Evolutionary conservation across 1,139 yeast species (phyloP), one percentile per base, ranked within the genome.

Genomic region (Pichia sp.): DNA sequence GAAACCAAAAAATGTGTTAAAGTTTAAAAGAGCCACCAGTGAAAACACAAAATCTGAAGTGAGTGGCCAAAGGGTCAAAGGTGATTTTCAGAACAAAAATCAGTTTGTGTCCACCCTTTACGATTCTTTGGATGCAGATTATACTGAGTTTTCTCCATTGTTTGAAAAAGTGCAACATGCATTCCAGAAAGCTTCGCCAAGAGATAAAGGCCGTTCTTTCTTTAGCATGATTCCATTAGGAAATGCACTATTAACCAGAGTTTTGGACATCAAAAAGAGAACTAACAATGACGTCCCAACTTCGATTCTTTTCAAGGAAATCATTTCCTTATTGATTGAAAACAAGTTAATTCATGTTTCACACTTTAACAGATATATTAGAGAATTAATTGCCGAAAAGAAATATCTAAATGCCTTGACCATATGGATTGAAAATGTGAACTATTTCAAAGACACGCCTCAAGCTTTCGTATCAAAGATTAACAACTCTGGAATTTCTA

Each of bases 361-460:
- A 19, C 68, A 64, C 45, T 57, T 62, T 8, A 56, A 53, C 16
- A 59, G 64, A 50, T 59, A 57, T 19, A 54, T 64, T 16, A 53
- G 41, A 4, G 46, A 55, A 19, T 51, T 66, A 6, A 26, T 63
- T 2, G n/a, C 26, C 4, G 68, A 66, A 34, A 50, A 53, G 10
- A 58, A 63, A 43, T 64, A 53, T 51, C 26, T 60, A 13, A 58
- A 57, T 40, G 69, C 67, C 1, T 51, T 67, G 31, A 59, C 62
- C 13, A 29, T 61, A 8, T 67, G 68, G 67, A 57, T 63, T 49
- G 62, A 62, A 38, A 52, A 61, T 38, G 55, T 60, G 19, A 64
- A 62, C 44, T 63, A 60, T 53, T 58, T 66, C 43, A 65, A 61
- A 44, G 30, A 48, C 3, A 56, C 59, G 34, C 63, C 66, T 6